Conservation (phyloP, 2,329 filamentous ascomycete species). For the Fusarium dlaminii region DNA sequence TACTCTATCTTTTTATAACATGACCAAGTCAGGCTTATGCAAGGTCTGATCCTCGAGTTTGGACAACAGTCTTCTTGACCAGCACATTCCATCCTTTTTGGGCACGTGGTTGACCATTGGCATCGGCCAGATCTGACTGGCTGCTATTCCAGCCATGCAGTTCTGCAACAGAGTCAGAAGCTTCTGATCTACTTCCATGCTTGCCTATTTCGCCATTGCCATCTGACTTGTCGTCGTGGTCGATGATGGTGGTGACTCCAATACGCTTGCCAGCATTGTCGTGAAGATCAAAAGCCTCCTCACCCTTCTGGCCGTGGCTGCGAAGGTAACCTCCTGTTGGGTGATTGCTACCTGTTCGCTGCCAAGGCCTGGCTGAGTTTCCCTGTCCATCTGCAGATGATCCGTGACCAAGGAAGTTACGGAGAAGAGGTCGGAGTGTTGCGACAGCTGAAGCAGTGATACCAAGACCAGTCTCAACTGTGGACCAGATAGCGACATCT, state of each 20-base stretch:
- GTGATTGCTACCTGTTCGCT: conserved; percentile 28
- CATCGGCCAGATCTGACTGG: conserved; percentile 28
- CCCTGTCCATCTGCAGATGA: conserved; percentile 15
- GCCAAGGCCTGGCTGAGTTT: conserved; percentile 34
- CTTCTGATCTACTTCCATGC: conserved; percentile 16
- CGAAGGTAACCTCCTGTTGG: conserved; percentile 32
- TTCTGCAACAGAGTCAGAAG: conserved; percentile 3
- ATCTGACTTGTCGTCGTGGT: conserved; percentile 19
- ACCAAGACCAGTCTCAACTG: conserved; percentile 55
- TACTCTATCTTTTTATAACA: not conserved
- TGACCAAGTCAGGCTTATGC: not conserved
- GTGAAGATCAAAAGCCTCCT: conserved; percentile 14
- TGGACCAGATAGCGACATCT: conserved; percentile 57
- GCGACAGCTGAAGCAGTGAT: conserved; percentile 53
- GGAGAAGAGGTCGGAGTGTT: conserved; percentile 44
- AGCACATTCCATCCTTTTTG: conserved; percentile 37
- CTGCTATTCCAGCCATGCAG: conserved; percentile 38
- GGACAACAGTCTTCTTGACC: conserved; percentile 39
- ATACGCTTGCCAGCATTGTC: conserved; percentile 13
- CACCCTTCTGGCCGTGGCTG: conserved; percentile 20
- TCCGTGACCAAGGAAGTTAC: conserved; percentile 10
- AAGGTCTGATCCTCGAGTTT: conserved; percentile 25
- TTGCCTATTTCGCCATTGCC: not conserved
- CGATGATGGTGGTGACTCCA: conserved; percentile 38
- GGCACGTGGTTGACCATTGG: not conserved